phyloP scores from a whole-genome alignment of 2,329 filamentous ascomycete species.

The Cordyceps militaris region DNA sequence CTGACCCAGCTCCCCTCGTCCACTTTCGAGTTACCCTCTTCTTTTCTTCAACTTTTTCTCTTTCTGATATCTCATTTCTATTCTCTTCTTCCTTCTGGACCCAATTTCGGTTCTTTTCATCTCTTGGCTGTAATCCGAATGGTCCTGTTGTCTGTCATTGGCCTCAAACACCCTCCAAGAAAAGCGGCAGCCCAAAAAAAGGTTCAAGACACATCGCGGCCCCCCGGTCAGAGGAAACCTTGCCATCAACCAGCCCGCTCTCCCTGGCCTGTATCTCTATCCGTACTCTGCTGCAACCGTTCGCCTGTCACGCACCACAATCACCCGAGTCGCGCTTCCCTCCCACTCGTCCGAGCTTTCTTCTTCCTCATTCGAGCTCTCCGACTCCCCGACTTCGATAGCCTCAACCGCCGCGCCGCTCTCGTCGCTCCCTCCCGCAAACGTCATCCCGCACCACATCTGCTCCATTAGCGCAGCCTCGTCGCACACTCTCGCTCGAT shows the following conservation, averaged over 20 bases:
- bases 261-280: background rate
- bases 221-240: background rate
- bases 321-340: background rate
- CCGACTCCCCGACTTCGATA: background rate
- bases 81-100: too few relatives aligned
- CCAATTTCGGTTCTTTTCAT: too few relatives aligned
- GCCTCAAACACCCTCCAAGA: background rate
- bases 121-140: background rate
- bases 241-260: background rate
- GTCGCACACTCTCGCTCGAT: background rate
- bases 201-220: background rate
- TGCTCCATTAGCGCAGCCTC: background rate
- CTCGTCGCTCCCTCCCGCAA: background rate
- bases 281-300: background rate
- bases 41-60: too few relatives aligned
- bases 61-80: too few relatives aligned
- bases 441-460: background rate
- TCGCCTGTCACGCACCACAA: background rate
- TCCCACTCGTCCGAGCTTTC: background rate
- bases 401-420: background rate
- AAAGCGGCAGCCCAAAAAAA: background rate
- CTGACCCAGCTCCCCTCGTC: too few relatives aligned
- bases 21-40: too few relatives aligned
- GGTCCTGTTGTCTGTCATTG: background rate
- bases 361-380: background rate